These are phyloP conservation scores for Austroboletus niveus DNA, from an alignment of 1,284 basidiomycete genomes.

Conservation along the genomic window DNA sequence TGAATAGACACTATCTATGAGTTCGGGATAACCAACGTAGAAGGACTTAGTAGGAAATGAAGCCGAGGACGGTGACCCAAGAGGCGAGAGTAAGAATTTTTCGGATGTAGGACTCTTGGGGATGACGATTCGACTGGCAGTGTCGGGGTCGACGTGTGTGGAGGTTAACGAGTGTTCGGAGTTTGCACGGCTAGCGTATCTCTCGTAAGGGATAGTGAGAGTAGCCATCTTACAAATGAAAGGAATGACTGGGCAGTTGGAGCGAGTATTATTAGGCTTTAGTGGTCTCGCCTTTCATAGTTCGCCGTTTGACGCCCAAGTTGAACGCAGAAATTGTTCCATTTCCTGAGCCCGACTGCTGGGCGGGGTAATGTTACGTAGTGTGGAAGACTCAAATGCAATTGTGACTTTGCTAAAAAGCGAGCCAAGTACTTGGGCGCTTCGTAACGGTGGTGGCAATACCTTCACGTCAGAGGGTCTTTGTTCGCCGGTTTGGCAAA, in stretches of 20 bases:
- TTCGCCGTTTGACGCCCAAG: conserved; percentile 1
- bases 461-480: neutral
- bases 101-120: conserved; percentile 7
- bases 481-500: neutral
- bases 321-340: neutral
- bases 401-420: neutral
- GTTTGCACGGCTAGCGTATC: conserved; percentile 11
- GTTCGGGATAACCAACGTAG: conserved; percentile 13
- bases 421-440: conserved; percentile 1
- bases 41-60: conserved; percentile 7
- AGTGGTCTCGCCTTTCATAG: conserved; percentile 3
- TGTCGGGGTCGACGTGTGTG: conserved; percentile 7
- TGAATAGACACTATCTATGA: neutral
- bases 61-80: conserved; percentile 6
- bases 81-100: conserved; percentile 2
- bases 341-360: neutral
- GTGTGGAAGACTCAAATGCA: neutral
- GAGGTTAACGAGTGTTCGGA: conserved; percentile 11
- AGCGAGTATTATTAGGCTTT: neutral
- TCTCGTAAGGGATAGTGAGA: conserved; percentile 9
- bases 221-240: conserved; percentile 16
- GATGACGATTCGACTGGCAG: neutral
- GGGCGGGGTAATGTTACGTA: conserved; percentile 22
- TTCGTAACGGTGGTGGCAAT: neutral
- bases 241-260: conserved; percentile 17